A percentile compares a stretch with the other conserved stretches of the same genome.
Conservation (phyloP, 1,139 yeast genomes). For the Pichia sp. region DNA sequence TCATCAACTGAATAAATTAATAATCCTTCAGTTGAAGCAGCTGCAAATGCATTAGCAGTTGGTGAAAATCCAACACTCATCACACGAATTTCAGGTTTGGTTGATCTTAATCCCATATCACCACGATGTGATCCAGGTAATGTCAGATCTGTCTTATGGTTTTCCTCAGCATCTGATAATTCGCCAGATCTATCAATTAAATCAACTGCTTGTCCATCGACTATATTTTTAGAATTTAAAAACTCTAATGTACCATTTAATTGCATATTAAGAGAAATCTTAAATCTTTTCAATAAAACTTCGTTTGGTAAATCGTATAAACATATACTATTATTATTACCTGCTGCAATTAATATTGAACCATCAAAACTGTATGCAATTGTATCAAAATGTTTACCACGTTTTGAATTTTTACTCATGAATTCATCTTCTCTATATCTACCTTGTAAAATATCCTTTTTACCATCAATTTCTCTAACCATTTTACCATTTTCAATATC, state of each 20-base stretch:
- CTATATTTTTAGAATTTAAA: constrained; percentile 73
- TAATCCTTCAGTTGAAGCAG: constrained; percentile 93
- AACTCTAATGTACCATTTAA: constrained; percentile 80
- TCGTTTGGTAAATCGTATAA: constrained; percentile 84
- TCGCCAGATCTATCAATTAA: constrained; percentile 82
- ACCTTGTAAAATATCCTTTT: constrained; percentile 82
- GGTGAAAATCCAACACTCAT: constrained; percentile 80
- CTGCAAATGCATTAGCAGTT: constrained; percentile 85
- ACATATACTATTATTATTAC: constrained; percentile 86
- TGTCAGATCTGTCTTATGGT: constrained; percentile 52
- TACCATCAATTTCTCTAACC: constrained; percentile 77
- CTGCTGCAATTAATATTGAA: constrained; percentile 79
- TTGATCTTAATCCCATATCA: constrained; percentile 72
- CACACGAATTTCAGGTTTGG: constrained; percentile 76
- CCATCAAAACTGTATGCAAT: constrained; percentile 89
- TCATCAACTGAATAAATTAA: constrained; percentile 76
- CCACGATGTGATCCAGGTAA: constrained; percentile 90
- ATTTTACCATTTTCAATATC: constrained; percentile 80
- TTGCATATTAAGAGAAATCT: constrained; percentile 83
- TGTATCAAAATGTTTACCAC: constrained; percentile 79
- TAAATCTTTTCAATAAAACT: constrained; percentile 73
- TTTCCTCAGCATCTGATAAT: constrained; percentile 74
- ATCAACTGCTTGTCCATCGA: constrained; percentile 84
- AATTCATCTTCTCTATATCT: constrained; percentile 79
- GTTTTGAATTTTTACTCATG: constrained; percentile 68